Conservation (phyloP, 441 rosid species). For the Erysimum cheiri region DNA sequence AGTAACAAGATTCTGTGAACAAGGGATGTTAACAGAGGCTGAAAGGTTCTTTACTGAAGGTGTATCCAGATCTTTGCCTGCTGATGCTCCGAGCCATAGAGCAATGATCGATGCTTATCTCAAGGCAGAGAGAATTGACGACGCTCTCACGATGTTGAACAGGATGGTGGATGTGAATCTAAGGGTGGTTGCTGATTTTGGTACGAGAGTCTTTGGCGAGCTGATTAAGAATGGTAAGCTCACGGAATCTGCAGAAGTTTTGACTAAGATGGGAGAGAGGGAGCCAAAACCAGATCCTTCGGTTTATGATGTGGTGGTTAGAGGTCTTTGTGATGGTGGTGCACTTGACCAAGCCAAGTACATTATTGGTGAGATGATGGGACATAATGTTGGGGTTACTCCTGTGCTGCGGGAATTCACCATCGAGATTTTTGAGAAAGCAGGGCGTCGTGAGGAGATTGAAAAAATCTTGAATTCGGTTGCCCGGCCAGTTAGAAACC, state of each 20-base stretch:
- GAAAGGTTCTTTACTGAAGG: slow-evolving; percentile 63
- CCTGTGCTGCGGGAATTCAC: slow-evolving; percentile 65
- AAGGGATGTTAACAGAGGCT: slow-evolving; percentile 77
- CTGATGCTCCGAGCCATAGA: slow-evolving; percentile 75
- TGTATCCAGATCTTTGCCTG: slow-evolving; percentile 63
- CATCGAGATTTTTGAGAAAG: slow-evolving; percentile 55
- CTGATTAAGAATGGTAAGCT: slow-evolving; percentile 77
- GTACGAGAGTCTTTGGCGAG: slow-evolving; percentile 66
- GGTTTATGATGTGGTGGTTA: slow-evolving; percentile 76
- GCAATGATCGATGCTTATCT: slow-evolving; percentile 79
- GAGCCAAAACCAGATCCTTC: slow-evolving; percentile 89
- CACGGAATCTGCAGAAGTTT: slow-evolving; percentile 62
- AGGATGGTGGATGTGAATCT: slow-evolving; percentile 79
- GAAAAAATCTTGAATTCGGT: slow-evolving; percentile 60
- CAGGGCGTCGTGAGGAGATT: slow-evolving; percentile 68
- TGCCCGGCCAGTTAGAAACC: slow-evolving; percentile 47
- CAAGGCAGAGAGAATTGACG: slow-evolving; percentile 69
- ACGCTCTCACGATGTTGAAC: slow-evolving; percentile 62
- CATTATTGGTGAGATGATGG: slow-evolving; percentile 70
- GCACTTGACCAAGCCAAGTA: slow-evolving; percentile 60
- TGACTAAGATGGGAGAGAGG: slow-evolving; percentile 87
- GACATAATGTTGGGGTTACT: slow-evolving; percentile 62
- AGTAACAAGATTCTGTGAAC: slow-evolving; percentile 74
- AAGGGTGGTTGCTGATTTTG: slow-evolving; percentile 85
- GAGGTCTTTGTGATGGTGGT: slow-evolving; percentile 73